Base-by-base conservation (phyloP, 2,329 filamentous ascomycete species). In the Hypoxylon sp. region DNA sequence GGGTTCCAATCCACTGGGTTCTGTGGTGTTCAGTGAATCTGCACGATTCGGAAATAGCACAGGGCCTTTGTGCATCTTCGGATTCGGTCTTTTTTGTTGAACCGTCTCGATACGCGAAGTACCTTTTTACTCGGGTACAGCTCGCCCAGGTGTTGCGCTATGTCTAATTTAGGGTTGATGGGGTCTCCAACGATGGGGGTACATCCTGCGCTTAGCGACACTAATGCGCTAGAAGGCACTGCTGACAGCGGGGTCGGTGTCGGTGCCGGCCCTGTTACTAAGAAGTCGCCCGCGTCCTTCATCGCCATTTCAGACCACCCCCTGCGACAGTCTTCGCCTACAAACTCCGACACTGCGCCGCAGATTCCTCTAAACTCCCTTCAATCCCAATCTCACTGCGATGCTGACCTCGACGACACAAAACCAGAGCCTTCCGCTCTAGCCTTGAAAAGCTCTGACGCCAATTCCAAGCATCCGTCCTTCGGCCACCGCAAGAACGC, bases 401-500 rank as follows among this genome's bases (percentile, higher is more conserved):
- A 77, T 78, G 76, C 67, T 71, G 72, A 74, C 57, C 57, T 63
- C 31, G 69, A 73, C 63, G 70, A 58, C 40, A 46, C 65, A 57
- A 63, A 60, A 42, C 51, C 75, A 49, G 73, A 74, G 68, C 72
- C 71, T 68, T 66, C 66, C 62, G 72, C 72, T 70, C 57, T 74
- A 68, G 71, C 73, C 68, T 54, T 76, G 68, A 74, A 73, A 59
- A 72, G 66, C 58, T 49, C 72, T 42, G 69, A 70, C 58, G 66
- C 62, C 66, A 73, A 78, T 64, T 73, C 78, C 63, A 70, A 77
- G 64, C 75, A 77, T 25, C 71, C 76, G 61, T 65, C 72, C 37
- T 72, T 68, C 35, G 77, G 76, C 56, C 85, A 85, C 71, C 83
- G 81, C 57, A 86, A 84, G 77, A 85, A 82, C 79, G 80, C 82